phyloP scores from a whole-genome alignment of 2,329 filamentous ascomycete species.

The Pseudopithomyces maydicus region DNA sequence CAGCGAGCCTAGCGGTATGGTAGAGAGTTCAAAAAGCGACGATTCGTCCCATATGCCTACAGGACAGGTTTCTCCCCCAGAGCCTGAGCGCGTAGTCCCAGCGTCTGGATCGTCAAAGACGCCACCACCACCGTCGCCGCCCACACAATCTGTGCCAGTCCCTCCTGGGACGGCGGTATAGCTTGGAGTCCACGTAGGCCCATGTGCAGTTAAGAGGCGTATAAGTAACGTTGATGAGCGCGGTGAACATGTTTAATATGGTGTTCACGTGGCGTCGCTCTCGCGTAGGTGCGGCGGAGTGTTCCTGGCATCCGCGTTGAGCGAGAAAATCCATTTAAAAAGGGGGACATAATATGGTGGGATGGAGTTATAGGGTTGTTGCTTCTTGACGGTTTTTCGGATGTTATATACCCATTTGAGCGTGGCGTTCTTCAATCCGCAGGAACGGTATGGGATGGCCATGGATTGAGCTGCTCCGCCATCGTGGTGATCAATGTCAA shows the following conservation, averaged over 20 bases:
- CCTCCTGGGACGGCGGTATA: background rate
- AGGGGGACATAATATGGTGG: background rate
- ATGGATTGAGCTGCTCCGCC: too few relatives aligned
- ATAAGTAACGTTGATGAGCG: too few relatives aligned
- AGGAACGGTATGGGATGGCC: background rate
- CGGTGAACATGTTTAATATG: too few relatives aligned
- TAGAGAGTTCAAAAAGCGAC: background rate
- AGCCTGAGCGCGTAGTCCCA: background rate
- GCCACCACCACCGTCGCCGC: background rate
- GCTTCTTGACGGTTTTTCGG: background rate
- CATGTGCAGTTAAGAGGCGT: background rate
- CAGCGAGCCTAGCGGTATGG: background rate
- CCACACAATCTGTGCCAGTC: background rate
- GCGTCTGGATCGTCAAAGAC: background rate
- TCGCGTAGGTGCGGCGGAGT: background rate
- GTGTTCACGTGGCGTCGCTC: background rate
- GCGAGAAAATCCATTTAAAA: background rate
- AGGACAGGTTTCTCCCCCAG: background rate
- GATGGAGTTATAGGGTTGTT: background rate
- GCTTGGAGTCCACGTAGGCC: background rate
- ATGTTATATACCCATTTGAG: conserved; percentile 8
- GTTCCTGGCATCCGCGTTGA: background rate
- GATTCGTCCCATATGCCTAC: background rate
- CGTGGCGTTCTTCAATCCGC: background rate
- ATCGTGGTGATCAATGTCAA: too few relatives aligned